Evolutionary conservation across 2,329 filamentous ascomycete species (phyloP).

Genomic region (Aspergillus tamarii): DNA sequence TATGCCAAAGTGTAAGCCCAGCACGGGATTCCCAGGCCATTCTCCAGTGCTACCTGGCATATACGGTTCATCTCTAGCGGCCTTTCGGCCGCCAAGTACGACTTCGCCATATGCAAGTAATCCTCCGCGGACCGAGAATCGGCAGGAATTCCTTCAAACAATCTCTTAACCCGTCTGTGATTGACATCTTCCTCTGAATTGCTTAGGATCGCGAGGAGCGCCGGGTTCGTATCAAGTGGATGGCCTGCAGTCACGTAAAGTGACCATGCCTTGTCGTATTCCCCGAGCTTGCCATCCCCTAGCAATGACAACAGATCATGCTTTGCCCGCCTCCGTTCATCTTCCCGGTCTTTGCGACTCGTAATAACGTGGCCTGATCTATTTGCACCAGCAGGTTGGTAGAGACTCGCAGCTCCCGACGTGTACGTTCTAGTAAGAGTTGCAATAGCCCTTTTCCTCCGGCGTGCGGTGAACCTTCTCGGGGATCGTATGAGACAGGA

Average conservation of each 20-base stretch:
- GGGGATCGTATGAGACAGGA: conserved; percentile 28
- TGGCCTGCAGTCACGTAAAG: conserved; percentile 39
- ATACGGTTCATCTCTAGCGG: conserved; percentile 44
- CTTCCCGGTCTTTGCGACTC: conserved; percentile 3
- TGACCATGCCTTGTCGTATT: conserved; percentile 48
- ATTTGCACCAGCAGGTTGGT: conserved; percentile 8
- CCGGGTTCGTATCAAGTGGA: conserved; percentile 29
- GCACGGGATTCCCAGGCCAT: conserved; percentile 28
- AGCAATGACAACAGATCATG: conserved; percentile 24
- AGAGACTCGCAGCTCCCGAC: conserved; percentile 25
- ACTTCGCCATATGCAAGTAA: conserved; percentile 50
- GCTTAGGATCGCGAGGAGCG: conserved; percentile 43
- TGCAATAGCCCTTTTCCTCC: conserved; percentile 29
- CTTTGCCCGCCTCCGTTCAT: conserved; percentile 21
- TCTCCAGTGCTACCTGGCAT: conserved; percentile 44
- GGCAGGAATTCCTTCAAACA: conserved; percentile 50
- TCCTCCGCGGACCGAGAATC: conserved; percentile 44
- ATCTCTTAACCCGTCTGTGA: conserved; percentile 45
- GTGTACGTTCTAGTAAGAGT: conserved; percentile 31
- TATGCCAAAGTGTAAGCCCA: conserved; percentile 37
- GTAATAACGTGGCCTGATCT: conserved; percentile 13
- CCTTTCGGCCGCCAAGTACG: conserved; percentile 45
- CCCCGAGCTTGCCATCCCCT: conserved; percentile 12
- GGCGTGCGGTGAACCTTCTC: conserved; percentile 28
- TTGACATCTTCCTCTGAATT: conserved; percentile 43